Evolutionary conservation across 106 monocot species (phyloP).

Genomic region (Dioscorea dumetorum): DNA sequence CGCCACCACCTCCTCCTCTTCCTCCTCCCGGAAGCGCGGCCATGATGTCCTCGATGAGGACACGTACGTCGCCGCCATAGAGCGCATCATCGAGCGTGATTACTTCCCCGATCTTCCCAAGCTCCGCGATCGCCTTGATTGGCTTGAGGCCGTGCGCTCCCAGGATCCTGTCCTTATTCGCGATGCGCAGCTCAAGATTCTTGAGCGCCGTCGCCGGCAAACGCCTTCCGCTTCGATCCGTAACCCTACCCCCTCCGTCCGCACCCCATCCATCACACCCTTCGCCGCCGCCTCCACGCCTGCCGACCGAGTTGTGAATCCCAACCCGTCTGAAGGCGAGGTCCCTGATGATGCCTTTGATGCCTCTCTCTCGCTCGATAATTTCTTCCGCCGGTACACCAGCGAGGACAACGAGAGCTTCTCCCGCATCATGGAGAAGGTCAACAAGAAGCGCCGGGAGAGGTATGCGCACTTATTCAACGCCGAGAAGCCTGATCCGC

Average conservation of each 20-base stretch:
- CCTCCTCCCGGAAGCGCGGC: slow-evolving; percentile 33
- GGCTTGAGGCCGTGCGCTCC: slow-evolving; percentile 81
- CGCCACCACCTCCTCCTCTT: slow-evolving; percentile 9
- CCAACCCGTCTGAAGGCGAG: background rate
- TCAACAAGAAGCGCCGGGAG: slow-evolving; percentile 68
- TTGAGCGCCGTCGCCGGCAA: slow-evolving; percentile 53
- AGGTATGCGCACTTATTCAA: slow-evolving; percentile 58
- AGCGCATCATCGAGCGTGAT: slow-evolving; percentile 91
- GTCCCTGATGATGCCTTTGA: slow-evolving; percentile 18
- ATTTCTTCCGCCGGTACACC: slow-evolving; percentile 72
- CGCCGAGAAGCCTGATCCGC: slow-evolving; percentile 30
- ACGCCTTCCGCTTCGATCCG: background rate
- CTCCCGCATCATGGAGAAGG: slow-evolving; percentile 78
- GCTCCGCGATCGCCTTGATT: slow-evolving; percentile 74
- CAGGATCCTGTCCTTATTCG: slow-evolving; percentile 82
- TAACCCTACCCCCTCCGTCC: slow-evolving; percentile 9
- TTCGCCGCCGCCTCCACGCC: slow-evolving; percentile 44
- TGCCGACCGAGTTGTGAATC: slow-evolving; percentile 29
- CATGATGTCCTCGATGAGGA: slow-evolving; percentile 62
- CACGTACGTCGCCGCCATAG: slow-evolving; percentile 62
- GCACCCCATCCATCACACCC: slow-evolving; percentile 25
- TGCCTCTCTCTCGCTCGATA: slow-evolving; percentile 45
- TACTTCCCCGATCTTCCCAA: slow-evolving; percentile 86
- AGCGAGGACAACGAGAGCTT: slow-evolving; percentile 98
- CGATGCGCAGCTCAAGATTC: slow-evolving; percentile 92